A percentile compares a stretch with the other conserved stretches of the same genome.
Evolutionary conservation across 2,329 filamentous ascomycete genomes (phyloP).

Genomic region (Didymella sp.): DNA sequence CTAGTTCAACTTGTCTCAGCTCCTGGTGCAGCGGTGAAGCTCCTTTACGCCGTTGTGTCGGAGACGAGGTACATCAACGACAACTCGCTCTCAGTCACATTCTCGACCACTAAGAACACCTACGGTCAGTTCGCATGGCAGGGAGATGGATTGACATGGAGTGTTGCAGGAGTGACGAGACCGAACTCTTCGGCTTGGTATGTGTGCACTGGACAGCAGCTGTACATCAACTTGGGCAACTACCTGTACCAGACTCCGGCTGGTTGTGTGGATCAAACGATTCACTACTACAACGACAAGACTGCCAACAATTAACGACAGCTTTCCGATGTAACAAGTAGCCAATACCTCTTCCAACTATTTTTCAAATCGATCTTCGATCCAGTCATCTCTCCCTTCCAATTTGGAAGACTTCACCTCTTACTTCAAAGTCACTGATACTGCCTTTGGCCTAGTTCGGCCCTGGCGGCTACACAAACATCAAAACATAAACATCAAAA

Average conservation of each 20-base stretch:
- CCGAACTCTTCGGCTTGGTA: conserved; percentile 67
- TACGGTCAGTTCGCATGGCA: conserved; percentile 65
- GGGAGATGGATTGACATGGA: conserved; percentile 66
- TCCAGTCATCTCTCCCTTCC: too few relatives aligned
- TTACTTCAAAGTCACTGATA: too few relatives aligned
- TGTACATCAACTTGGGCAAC: conserved; percentile 67
- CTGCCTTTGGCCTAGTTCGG: too few relatives aligned
- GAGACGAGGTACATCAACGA: conserved; percentile 40
- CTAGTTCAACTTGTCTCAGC: conserved; percentile 61
- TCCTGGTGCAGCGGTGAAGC: conserved; percentile 55
- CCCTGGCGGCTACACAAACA: too few relatives aligned
- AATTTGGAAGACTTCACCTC: too few relatives aligned
- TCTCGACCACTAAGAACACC: conserved; percentile 58
- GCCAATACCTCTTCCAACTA: too few relatives aligned
- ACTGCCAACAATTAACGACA: conserved; percentile 32
- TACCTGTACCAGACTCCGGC: conserved; percentile 65
- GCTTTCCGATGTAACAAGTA: too few relatives aligned
- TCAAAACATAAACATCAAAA: too few relatives aligned
- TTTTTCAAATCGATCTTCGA: too few relatives aligned
- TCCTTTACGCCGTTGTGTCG: conserved; percentile 44
- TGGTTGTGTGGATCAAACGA: conserved; percentile 66
- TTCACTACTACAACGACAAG: conserved; percentile 50
- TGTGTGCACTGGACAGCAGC: conserved; percentile 59
- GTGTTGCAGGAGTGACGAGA: conserved; percentile 55
- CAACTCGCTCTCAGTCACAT: conserved; percentile 58